Conservation (phyloP, 176 grass and related monocot genomes). For the Oryza glaberrima region DNA sequence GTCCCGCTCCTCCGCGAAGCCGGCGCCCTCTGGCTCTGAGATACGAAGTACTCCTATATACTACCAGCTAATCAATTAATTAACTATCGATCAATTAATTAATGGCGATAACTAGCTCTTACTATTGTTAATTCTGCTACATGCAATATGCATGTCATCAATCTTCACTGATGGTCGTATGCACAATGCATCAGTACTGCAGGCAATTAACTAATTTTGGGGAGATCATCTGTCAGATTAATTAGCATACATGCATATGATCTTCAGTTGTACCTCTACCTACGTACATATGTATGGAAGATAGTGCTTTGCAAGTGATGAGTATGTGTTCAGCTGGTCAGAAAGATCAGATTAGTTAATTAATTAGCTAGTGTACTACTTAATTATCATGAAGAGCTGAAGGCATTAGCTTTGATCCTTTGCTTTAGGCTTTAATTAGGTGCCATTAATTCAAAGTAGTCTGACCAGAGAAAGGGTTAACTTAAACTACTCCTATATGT, state of each 20-base stretch:
- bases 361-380: not conserved
- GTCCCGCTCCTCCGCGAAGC: slow-evolving; percentile 64
- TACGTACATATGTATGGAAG: not conserved
- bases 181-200: too few relatives aligned
- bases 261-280: not conserved
- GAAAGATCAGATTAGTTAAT: not conserved
- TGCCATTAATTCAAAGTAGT: not conserved
- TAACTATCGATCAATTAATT: not conserved
- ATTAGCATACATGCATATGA: not conserved
- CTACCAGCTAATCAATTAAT: too few relatives aligned
- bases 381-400: not conserved
- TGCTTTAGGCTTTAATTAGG: not conserved
- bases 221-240: not conserved
- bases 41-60: not conserved
- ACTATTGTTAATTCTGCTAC: not conserved
- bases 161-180: not conserved
- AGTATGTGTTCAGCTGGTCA: not conserved
- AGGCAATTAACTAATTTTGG: not conserved
- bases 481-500: not conserved
- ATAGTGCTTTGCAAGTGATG: not conserved
- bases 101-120: too few relatives aligned
- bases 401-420: not conserved
- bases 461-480: not conserved
- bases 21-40: slow-evolving; percentile 72
- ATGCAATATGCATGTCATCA: not conserved